Evolutionary conservation across 305 asterid genomes (phyloP), one percentile per base, ranked within the genome.

Genomic region (Salvia sclarea): DNA sequence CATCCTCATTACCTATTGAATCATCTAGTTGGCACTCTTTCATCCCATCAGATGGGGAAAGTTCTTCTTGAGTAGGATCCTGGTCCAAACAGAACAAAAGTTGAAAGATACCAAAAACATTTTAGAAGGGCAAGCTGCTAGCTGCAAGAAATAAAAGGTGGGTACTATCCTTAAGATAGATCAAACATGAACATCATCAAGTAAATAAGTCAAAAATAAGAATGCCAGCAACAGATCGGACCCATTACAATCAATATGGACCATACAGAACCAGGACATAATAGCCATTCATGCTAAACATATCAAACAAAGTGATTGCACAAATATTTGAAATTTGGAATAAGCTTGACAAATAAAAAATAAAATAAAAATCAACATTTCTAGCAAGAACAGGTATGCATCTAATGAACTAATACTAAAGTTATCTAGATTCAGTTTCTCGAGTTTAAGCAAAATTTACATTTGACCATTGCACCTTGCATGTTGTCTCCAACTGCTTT

Each of bases 21-120:
- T 35, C 54, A 71, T 61, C 79, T 62, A 38, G 11, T 64, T 66
- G 81, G 72, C 17, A 53, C 35, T 73, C 82, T 75, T 18, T 48
- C 57, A 44, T 28, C 47, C 58, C 66, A 61, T 71, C 72, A 50
- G 62, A 78, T n/a, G 72, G 76, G 21, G 75, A 76, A 75, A 68
- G 71, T 31, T 77, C 85, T 66, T 75, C 81, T 69, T 61, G 56
- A 64, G 38, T 38, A 64, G 62, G 52, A 50, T 82, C 88, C 88
- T 86, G 84, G 16, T 55, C 57, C 78, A 53, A 70, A 69, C 43
- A 44, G 50, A 55, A 43, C 16, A 57, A 18, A 45, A 55, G 24
- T n/a, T n/a, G n/a, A 47, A 30, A 35, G 61, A 62, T 0, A 59
- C 1, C 14, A 65, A 55, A 20, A 37, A 66, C 44, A 16, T 55